Base-by-base conservation (phyloP, 2,329 filamentous ascomycete genomes). In the Ceratocystis variospora region DNA sequence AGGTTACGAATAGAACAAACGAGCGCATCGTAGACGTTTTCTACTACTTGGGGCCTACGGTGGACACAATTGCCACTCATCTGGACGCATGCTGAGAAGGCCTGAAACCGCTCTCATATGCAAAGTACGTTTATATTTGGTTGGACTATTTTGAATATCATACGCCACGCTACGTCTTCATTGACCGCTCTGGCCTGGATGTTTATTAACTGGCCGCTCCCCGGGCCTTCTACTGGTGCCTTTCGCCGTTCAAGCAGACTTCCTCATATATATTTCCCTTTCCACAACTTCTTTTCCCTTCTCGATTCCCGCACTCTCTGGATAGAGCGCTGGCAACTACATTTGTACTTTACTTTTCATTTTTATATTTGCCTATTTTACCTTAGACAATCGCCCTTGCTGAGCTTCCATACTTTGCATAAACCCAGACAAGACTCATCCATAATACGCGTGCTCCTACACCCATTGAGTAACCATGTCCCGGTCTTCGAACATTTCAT, bases 391-490 rank as follows among this genome's bases (percentile, higher is more conserved):
- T 41, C 10, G 37, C 37, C 3, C 10, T 41, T 41, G 37, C 37
- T 4, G 10, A 15, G 37, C 37, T 41, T 41, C 37, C 12, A 41
- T 15, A 41, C 37, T 41, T 41, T 15, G 37, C 37, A 41, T 41
- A 41, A 41, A 41, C 10, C 37, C 4, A 15, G 10, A 41, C 37
- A 41, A 41, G 12, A 15, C 37, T 5, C 37, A 12, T 12, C 12
- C 37, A 41, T 41, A 53, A 53, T 48, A 48, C 46, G 46, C 46
- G 46, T 48, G 19, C 46, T n/a, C 10, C 10, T 25, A 28, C 48
- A 53, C 28, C 7, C 25, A 57, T 8, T 66, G 55, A 37, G 55
- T n/a, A 69, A 66, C 64, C 68, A 62, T 50, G 62, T 22, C 62
- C 45, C 62, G 8, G 25, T 41, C 62, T 3, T 59, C 55, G 12